These are phyloP conservation scores for Candida montana DNA, from an alignment of 805 yeast species.

Conservation along the genomic window DNA sequence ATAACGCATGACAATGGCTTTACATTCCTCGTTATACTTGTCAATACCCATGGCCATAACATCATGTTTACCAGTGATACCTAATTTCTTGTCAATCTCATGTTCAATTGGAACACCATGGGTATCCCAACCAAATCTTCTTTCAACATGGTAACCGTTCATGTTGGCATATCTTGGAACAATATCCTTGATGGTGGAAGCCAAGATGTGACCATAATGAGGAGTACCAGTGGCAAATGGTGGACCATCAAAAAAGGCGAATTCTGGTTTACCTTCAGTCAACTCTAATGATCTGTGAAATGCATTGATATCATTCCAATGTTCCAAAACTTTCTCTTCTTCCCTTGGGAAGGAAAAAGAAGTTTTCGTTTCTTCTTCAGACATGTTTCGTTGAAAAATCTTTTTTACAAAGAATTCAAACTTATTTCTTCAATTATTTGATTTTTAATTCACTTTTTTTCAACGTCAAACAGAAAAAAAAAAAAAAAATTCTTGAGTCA, in stretches of 20 bases:
- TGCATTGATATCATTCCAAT: constrained; percentile 93
- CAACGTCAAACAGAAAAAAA: not conserved
- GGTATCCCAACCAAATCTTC: constrained; percentile 99
- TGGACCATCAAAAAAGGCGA: constrained; percentile 97
- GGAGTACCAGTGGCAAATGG: constrained; percentile 99
- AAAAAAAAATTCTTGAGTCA: not conserved
- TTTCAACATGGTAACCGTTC: constrained; percentile 94
- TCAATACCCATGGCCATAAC: constrained; percentile 92
- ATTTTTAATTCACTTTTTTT: not conserved
- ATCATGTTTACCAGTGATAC: constrained; percentile 89
- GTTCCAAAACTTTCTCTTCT: constrained; percentile 74
- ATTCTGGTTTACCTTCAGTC: constrained; percentile 79
- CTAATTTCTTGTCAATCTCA: constrained; percentile 95
- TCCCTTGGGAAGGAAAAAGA: constrained; percentile 78
- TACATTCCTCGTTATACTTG: constrained; percentile 90
- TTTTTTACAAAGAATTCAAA: not conserved
- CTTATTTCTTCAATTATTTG: not conserved
- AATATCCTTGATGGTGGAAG: constrained; percentile 95
- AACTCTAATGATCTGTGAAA: constrained; percentile 80
- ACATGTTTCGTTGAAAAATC: constrained; percentile 19
- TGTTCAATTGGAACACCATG: constrained; percentile 99
- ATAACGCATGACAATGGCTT: constrained; percentile 95
- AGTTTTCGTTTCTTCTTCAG: constrained; percentile 27
- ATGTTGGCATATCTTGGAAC: constrained; percentile 97
- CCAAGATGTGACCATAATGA: constrained; percentile 95